phyloP scores from a whole-genome alignment of 2,329 filamentous ascomycete genomes.

The Fusarium sp. region DNA sequence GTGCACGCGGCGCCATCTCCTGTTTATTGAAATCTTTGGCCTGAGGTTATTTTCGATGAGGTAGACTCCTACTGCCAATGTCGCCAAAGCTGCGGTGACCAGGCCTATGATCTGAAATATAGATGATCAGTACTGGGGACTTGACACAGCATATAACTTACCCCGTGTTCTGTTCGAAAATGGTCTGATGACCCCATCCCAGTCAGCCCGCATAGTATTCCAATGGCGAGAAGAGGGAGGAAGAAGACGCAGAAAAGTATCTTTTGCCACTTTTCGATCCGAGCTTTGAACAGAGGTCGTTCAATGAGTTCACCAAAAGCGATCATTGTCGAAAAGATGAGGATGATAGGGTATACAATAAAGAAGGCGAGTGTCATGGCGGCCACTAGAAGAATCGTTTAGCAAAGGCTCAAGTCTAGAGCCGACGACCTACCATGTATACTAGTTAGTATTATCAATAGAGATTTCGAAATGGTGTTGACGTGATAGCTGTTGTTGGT shows the following conservation, averaged over 20 bases:
- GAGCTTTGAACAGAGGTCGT: neutral
- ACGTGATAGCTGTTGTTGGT: neutral
- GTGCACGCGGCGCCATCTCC: neutral
- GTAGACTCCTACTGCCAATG: neutral
- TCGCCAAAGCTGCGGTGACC: neutral
- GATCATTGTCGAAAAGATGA: neutral
- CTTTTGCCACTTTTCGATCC: neutral
- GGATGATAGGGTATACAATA: neutral
- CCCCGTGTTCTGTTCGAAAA: neutral
- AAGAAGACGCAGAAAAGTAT: neutral
- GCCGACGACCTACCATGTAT: neutral
- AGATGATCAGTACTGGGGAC: too few species aligned
- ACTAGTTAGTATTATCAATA: neutral
- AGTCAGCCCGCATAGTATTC: neutral
- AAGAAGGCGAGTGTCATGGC: neutral
- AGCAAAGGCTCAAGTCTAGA: neutral
- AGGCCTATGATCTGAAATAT: fast-evolving
- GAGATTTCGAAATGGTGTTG: neutral
- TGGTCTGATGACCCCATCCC: neutral
- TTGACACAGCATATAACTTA: neutral
- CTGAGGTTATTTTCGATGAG: neutral
- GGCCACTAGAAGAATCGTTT: neutral
- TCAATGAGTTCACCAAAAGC: neutral
- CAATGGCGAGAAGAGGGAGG: neutral
- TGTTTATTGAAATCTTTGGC: neutral